Conservation (phyloP, 495 filamentous ascomycete genomes). For the Neurospora africana region DNA sequence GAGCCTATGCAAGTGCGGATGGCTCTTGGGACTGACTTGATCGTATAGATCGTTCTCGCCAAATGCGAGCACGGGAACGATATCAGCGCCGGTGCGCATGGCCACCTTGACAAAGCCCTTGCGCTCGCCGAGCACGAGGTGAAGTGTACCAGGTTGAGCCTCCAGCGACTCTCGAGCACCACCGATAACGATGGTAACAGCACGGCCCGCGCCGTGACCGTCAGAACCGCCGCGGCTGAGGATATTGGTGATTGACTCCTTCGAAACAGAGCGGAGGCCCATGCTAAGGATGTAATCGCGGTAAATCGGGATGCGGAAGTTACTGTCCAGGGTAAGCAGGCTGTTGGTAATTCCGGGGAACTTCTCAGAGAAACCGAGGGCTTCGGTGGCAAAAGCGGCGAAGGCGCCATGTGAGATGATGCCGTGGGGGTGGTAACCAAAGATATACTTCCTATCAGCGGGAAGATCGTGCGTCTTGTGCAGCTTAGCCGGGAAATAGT, state of each 20-base stretch:
- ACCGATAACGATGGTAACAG: slow-evolving; percentile 91
- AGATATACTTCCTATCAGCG: slow-evolving; percentile 86
- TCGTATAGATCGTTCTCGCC: slow-evolving; percentile 96
- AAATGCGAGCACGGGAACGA: slow-evolving; percentile 85
- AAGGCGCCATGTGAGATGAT: slow-evolving; percentile 96
- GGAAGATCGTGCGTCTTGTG: slow-evolving; percentile 75
- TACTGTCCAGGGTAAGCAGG: slow-evolving; percentile 81
- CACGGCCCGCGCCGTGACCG: slow-evolving; percentile 82
- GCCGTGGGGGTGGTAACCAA: slow-evolving; percentile 94
- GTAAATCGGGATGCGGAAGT: slow-evolving; percentile 91
- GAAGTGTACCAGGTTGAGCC: slow-evolving; percentile 62
- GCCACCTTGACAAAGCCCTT: slow-evolving; percentile 93
- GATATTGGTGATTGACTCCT: slow-evolving; percentile 80
- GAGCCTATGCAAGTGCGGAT: slow-evolving; percentile 61
- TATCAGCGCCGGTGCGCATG: slow-evolving; percentile 75
- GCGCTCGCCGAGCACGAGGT: slow-evolving; percentile 66
- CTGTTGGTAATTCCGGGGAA: slow-evolving; percentile 96
- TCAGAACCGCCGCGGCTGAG: slow-evolving; percentile 67
- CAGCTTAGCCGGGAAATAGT: slow-evolving; percentile 81
- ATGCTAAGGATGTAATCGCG: slow-evolving; percentile 81
- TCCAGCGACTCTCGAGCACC: slow-evolving; percentile 87
- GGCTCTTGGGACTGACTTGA: slow-evolving; percentile 58
- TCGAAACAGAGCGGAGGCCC: slow-evolving; percentile 80
- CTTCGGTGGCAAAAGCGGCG: slow-evolving; percentile 84
- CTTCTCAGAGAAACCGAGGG: slow-evolving; percentile 73